Base-by-base conservation (phyloP, 202 grass and related monocot species). In the Brachypodium distachyon region DNA sequence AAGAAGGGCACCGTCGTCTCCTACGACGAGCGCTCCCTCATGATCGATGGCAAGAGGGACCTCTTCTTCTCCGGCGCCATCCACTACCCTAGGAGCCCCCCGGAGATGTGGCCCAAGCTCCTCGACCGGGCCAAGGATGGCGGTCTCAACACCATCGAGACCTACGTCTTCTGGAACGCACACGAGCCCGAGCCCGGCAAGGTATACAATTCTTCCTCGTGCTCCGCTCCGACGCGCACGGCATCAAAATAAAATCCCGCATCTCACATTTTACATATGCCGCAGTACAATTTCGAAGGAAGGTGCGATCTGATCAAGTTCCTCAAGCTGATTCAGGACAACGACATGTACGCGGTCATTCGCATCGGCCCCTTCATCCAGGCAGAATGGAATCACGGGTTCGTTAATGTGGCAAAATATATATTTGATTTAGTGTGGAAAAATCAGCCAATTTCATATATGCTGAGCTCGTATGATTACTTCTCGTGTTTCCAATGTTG, bases 51-150 rank as follows among this genome's bases (percentile, higher is more conserved):
- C 55, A 83, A 52, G 82, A 81, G 94, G 52, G 82, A 94, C 62
- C 79, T 97, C 38, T 78, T 97, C 86, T 97, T 97, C 86, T 92
- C 89, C 17, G 94, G 91, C n/a, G 88, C 91, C 71, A 85, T 97
- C 82, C 94, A 97, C 77, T 97, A 94, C 67, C 94, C 91, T 3
- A 73, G 88, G 28, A 97, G 94, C 84, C 87, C 84, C 4, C 73
- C 88, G 0, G 82, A 91, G 85, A 66, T 90, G 80, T 98, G 95
- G 95, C 82, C 73, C 9, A 50, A 58, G 76, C 79, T 98, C 58
- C 39, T 98, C 49, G 34, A 79, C 29, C 75, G 32, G 56, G 81
- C 94, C 10, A 92, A 92, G 77, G 52, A 80, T n/a, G 94, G 94
- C 8, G 94, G 94, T 22, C 83, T 97, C 61, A 97, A 97, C 76